Percentiles rank a stretch among this genome's conserved stretches.
Evolutionary conservation across 2,329 filamentous ascomycete genomes (phyloP).

Genomic region (Venturia aucupariae): DNA sequence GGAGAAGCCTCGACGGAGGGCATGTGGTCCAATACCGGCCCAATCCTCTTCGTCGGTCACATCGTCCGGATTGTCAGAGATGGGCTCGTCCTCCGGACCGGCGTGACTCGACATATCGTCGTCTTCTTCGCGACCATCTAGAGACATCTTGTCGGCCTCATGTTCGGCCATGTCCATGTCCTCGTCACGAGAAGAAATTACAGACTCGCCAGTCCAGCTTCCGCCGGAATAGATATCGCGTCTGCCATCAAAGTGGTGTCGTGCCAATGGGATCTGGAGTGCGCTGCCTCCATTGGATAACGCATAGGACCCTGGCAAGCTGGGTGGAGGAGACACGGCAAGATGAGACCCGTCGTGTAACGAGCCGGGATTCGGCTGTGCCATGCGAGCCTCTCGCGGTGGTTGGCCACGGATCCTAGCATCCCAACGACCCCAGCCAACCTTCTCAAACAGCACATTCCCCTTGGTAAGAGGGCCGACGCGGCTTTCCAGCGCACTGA

Average conservation of each 20-base stretch:
- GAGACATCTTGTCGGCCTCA: constrained; percentile 92
- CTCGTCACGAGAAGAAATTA: constrained; percentile 60
- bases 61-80: constrained; percentile 68
- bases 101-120: constrained; percentile 67
- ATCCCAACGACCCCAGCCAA: constrained; percentile 95
- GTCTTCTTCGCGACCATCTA: constrained; percentile 59
- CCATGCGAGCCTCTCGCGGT: constrained; percentile 28
- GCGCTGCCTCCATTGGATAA: constrained; percentile 32
- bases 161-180: constrained; percentile 66
- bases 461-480: constrained; percentile 51
- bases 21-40: constrained; percentile 79
- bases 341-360: constrained; percentile 25
- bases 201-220: constrained; percentile 61
- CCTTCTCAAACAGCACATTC: constrained; percentile 83
- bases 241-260: constrained; percentile 16
- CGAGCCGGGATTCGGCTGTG: constrained; percentile 17
- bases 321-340: constrained; percentile 40
- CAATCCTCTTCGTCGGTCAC: constrained; percentile 95
- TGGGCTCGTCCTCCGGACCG: constrained; percentile 48
- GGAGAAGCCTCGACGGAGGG: constrained; percentile 51
- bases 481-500: constrained; percentile 81
- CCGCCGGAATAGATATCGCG: constrained; percentile 40
- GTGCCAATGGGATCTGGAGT: constrained; percentile 37
- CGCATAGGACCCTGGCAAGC: constrained; percentile 37
- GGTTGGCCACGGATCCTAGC: constrained; percentile 64